Conservation (phyloP, 75 land plant genomes). For the Selaginella moellendorffii region DNA sequence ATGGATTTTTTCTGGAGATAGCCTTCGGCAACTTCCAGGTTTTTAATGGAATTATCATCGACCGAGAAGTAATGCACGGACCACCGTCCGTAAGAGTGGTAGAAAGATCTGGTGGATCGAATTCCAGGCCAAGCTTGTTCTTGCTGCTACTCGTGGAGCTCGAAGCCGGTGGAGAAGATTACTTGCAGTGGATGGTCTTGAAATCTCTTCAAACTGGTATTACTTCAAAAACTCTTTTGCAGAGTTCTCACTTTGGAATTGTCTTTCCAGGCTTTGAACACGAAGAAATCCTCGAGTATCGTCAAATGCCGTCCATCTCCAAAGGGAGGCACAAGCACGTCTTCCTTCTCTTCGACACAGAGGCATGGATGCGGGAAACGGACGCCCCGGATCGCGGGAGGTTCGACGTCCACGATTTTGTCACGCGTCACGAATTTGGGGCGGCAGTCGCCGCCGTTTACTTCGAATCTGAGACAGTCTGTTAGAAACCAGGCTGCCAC, state of each 20-base stretch:
- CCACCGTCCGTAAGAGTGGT: background rate
- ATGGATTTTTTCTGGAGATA: background rate
- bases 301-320: background rate
- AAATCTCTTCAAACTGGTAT: too few species aligned
- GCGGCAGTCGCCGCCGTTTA: background rate
- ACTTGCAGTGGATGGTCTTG: background rate
- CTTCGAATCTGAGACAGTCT: background rate
- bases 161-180: background rate
- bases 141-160: background rate
- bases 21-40: background rate
- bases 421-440: background rate
- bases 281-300: background rate
- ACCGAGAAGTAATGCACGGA: background rate
- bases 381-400: background rate
- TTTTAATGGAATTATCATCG: background rate
- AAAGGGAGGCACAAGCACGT: background rate
- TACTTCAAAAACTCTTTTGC: too few species aligned
- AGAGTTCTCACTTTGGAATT: too few species aligned
- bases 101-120: too few species aligned
- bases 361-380: background rate
- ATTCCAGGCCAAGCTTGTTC: background rate
- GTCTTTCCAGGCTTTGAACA: background rate
- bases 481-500: too few species aligned
- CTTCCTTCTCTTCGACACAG: background rate
- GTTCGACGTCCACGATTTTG: background rate